These are phyloP conservation scores for Basidiobolus heterosporus DNA, from an alignment of 371 early-diverging fungal genomes.

Conservation along the genomic window DNA sequence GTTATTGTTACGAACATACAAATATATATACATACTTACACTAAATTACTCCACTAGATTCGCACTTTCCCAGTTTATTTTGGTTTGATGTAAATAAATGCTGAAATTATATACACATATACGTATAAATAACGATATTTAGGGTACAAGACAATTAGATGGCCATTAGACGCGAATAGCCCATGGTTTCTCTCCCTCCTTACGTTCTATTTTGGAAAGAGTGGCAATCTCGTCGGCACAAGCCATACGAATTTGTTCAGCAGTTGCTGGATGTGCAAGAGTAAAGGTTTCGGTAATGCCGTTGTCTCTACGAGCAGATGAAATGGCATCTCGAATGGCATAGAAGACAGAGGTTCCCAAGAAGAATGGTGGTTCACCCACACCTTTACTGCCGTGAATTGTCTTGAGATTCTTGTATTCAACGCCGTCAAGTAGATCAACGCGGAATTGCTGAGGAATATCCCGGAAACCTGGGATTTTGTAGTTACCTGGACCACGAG, in stretches of 20 bases:
- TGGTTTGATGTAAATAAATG: too few species aligned
- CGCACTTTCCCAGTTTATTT: too few species aligned
- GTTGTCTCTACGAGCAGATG: constrained; percentile 30
- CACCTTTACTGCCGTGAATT: constrained; percentile 57
- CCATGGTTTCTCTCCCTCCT: background rate
- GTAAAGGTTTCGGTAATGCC: constrained; percentile 22
- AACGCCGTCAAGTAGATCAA: constrained; percentile 37
- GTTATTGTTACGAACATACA: too few species aligned
- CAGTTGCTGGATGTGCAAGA: constrained; percentile 48
- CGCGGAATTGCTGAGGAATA: constrained; percentile 53
- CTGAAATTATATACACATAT: too few species aligned
- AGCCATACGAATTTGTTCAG: constrained; percentile 44
- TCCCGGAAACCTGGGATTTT: constrained; percentile 62
- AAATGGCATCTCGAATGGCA: constrained; percentile 54
- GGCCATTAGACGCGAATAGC: too few species aligned
- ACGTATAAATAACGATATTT: too few species aligned
- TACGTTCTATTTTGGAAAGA: background rate
- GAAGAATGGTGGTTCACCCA: constrained; percentile 72
- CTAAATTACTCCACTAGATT: too few species aligned
- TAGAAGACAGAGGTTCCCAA: constrained; percentile 50
- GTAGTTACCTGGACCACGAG: constrained; percentile 62
- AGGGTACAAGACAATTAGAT: too few species aligned
- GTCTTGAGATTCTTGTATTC: constrained; percentile 35
- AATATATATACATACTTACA: too few species aligned
- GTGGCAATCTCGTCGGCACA: constrained; percentile 31